A percentile compares a stretch with the other conserved stretches of the same genome.
Conservation (phyloP, 371 early-diverging fungal species). For the Syncephalastrum sp. region DNA sequence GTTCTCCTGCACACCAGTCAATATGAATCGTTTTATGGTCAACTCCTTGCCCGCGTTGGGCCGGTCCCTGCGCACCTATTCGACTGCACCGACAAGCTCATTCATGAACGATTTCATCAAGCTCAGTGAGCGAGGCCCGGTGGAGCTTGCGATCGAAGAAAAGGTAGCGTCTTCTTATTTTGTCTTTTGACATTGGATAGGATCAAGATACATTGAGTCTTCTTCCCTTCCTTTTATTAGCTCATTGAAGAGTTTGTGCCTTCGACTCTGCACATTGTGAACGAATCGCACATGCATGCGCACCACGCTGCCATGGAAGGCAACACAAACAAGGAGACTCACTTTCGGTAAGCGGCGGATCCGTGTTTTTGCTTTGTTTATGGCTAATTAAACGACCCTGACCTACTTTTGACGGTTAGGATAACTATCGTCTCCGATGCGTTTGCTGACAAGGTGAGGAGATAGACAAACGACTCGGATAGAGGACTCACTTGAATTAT, state of each 20-base stretch:
- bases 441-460: slow-evolving; percentile 61
- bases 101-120: slow-evolving; percentile 29
- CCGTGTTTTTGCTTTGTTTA: neutral
- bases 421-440: slow-evolving; percentile 63
- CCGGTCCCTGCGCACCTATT: slow-evolving; percentile 6
- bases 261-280: slow-evolving; percentile 56
- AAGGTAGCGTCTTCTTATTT: slow-evolving; percentile 22
- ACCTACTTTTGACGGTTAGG: slow-evolving; percentile 21
- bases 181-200: neutral
- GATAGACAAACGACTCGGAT: neutral
- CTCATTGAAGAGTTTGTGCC: slow-evolving; percentile 56
- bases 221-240: slow-evolving; percentile 32
- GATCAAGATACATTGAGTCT: neutral
- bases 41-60: no score
- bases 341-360: slow-evolving; percentile 57
- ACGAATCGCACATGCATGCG: slow-evolving; percentile 74
- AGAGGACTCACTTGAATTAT: neutral
- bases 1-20: no score
- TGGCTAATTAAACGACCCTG: neutral
- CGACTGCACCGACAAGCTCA: slow-evolving; percentile 9
- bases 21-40: no score
- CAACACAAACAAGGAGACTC: slow-evolving; percentile 70
- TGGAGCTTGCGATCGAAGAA: slow-evolving; percentile 39
- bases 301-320: slow-evolving; percentile 79
- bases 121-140: slow-evolving; percentile 39